Evolutionary conservation across 169 alveolate species (phyloP), one percentile per base, ranked within the genome.

Genomic region (Plasmodium ovale): DNA sequence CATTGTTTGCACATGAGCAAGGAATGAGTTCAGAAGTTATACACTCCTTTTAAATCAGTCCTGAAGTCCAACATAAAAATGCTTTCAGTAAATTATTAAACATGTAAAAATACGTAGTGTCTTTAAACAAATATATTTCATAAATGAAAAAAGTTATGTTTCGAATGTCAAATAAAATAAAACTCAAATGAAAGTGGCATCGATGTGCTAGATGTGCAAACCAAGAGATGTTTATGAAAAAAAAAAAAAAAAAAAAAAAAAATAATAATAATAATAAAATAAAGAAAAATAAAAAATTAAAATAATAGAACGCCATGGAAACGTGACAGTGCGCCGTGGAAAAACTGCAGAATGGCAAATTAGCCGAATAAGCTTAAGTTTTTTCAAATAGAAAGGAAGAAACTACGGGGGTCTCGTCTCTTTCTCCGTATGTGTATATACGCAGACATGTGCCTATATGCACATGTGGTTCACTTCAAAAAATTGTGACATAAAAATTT

Each of bases 51-150:
- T 35, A 10, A 72, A 72, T 31, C 37, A 59, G 31, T 42, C 44
- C 16, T 14, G 21, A 31, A 60, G 59, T 29, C 16, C 19, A 54
- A 77, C 59, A 64, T 69, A n/a, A n/a, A 77, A 77, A 59, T 77
- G 37, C 67, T 60, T 53, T 44, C 35, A 27, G 37, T 27, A 27
- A 60, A 77, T 77, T 54, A 77, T 58, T 68, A 77, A 77, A 77
- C 42, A 60, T 60, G 29, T n/a, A 56, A 56, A 72, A n/a, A n/a
- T n/a, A n/a, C n/a, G n/a, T n/a, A n/a, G n/a, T n/a, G 59, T 35
- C 35, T 65, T 42, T 39, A 65, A 65, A 65, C 74, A 65, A 65
- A 65, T 39, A 37, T 16, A 59, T n/a, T 65, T 65, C 58, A 65
- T 27, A 27, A 27, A 60, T 27, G 7, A 23, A 19, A 62, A 62